Base-by-base conservation (phyloP, 1,139 yeast species). In the Hemisphaericaspora lyxosophila region DNA sequence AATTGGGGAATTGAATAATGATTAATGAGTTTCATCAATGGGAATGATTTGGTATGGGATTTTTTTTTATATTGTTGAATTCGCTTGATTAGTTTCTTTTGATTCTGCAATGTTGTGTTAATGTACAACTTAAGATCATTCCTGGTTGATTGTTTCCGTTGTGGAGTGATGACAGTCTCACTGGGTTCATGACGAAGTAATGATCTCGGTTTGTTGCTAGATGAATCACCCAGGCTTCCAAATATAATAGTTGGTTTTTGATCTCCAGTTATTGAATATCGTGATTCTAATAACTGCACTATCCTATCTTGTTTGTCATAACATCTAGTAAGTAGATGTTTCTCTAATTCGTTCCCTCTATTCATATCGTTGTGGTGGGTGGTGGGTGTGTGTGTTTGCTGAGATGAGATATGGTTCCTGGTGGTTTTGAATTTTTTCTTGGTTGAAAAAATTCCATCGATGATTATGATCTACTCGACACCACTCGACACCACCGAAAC, bases 231-330 rank as follows among this genome's bases (percentile, higher is more conserved):
- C 36, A 25, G 15, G n/a, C 17, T 23, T 13, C 60, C 59, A 35
- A 80, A 56, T 12, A 74, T 60, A 32, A 83, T 55, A 30, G 67
- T 64, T 16, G 86, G 85, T 55, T 80, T 82, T 50, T 80, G 87
- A 24, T 67, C 68, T 2, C 86, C 87, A 0, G 63, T 57, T 12
- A 58, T 43, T 0, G 85, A 75, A 56, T 83, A 85, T 35, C 92
- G 57, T 5, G 73, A 61, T 28, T 70, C 70, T 19, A 85, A 58
- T 1, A 82, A 62, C 45, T 79, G 75, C 12, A 70, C 56, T 5
- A 81, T 70, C 60, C 42, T 60, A 36, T 56, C 71, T 54, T 53
- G 52, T 5, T 67, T 64, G 31, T 57, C 64, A 47, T 72, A 70
- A 50, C 82, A 70, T 40, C 85, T 59, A 2, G 79, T 60, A 14